Evolutionary conservation across 2,329 filamentous ascomycete species (phyloP).

Genomic region (Incumbomyces lentus): DNA sequence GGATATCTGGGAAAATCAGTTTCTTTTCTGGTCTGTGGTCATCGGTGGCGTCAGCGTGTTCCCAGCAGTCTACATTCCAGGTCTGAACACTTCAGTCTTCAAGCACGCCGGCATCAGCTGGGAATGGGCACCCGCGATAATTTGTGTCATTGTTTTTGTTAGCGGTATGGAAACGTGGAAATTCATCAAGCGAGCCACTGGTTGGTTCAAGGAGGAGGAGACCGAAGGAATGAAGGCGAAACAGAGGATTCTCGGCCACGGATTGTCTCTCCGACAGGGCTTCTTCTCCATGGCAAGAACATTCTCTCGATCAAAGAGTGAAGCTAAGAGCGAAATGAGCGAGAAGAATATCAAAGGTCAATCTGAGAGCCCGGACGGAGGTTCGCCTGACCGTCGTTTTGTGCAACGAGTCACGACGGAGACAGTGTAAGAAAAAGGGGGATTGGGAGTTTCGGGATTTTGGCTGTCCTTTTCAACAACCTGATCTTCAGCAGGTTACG

Average conservation of each 20-base stretch:
- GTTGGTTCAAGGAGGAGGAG: slow-evolving; percentile 24
- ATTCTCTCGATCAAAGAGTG: slow-evolving; percentile 22
- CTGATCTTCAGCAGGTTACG: too few species aligned
- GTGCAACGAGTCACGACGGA: too few species aligned
- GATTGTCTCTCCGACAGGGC: slow-evolving; percentile 24
- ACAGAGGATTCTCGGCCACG: slow-evolving; percentile 12
- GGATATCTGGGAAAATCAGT: slow-evolving; percentile 60
- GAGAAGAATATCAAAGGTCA: not conserved
- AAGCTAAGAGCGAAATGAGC: slow-evolving; percentile 17
- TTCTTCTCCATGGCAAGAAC: slow-evolving; percentile 26
- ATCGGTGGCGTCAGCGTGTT: slow-evolving; percentile 47
- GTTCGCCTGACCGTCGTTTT: too few species aligned
- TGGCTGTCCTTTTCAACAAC: too few species aligned
- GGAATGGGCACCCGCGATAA: slow-evolving; percentile 60
- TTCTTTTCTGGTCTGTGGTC: slow-evolving; percentile 56
- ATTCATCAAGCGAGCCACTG: slow-evolving; percentile 44
- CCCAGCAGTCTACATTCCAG: slow-evolving; percentile 56
- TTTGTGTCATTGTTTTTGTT: slow-evolving; percentile 51
- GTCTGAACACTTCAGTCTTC: slow-evolving; percentile 53
- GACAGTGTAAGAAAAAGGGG: too few species aligned
- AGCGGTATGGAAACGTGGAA: slow-evolving; percentile 55
- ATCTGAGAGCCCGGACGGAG: too few species aligned
- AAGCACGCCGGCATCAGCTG: slow-evolving; percentile 54
- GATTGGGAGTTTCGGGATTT: too few species aligned
- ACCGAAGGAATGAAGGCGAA: slow-evolving; percentile 23